Evolutionary conservation across 2,329 filamentous ascomycete species (phyloP), one percentile per base, ranked within the genome.

Genomic region (Xylariomycetidae sp.): DNA sequence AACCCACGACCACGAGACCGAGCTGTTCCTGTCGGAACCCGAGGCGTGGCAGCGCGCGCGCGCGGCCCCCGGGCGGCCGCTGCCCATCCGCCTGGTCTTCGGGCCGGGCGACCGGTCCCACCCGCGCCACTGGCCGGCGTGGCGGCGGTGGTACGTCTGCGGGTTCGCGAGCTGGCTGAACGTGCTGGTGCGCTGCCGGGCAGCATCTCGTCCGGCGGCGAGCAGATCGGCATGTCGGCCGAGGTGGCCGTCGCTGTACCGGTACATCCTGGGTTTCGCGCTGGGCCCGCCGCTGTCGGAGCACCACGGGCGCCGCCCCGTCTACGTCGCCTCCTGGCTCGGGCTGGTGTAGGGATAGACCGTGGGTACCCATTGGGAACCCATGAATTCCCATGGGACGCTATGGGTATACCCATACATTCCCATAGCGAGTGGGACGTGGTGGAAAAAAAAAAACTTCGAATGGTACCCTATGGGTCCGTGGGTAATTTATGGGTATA

Each of bases 161-260:
- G 19, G 15, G 7, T 30, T 30, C 28, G 28, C 18, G 10, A 30
- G 14, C 28, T 30, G 28, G 28, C 28, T 30, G 10, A 30, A 30
- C 28, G 28, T 30, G 28, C 18, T 20, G 15, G 18, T 30, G 17
- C 28, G 28, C 28, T n/a, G n/a, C n/a, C n/a, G n/a, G 28, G 28
- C 16, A 30, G 28, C 28, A 30, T 30, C 28, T 30, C 28, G 10
- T 30, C 18, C 4, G 28, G 15, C 4, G 28, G 17, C n/a, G 28
- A 14, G 18, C 6, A 30, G 17, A 19, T 30, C 18, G 8, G 14
- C 18, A 19, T 30, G 15, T 30, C 28, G 5, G 18, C 28, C 16
- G 28, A 30, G 18, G 18, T 30, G 10, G 22, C 28, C n/a, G 17
- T 19, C 28, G 16, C 18, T 30, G 4, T 20, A 12, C 7, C 28